Base-by-base conservation (phyloP, 2,329 filamentous ascomycete species). In the Plectosphaerella cucumerina region DNA sequence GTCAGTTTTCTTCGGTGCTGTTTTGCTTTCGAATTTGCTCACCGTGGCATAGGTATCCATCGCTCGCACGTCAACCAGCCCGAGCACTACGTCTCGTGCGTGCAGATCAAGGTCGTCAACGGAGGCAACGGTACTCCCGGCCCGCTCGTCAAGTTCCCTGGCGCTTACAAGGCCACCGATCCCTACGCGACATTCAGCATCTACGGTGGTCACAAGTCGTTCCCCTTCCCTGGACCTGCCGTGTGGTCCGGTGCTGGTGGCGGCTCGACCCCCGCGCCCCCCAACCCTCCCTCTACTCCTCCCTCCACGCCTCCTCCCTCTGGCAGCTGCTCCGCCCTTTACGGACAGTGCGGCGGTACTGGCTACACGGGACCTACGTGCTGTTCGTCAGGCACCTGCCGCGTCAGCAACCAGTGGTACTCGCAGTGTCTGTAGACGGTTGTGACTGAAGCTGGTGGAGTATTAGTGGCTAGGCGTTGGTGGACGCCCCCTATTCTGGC, bases 71-170 rank as follows among this genome's bases (percentile, higher is more conserved):
- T 56, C 46, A 55, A 57, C 47, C 53, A 60, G 55, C 56, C 59
- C 39, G 57, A 62, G 55, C 50, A 52, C 51, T 50, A 47, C 37
- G 48, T 53, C 15, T 53, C 48, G 37, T 61, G 58, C 44, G 53
- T 55, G 21, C 56, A 60, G 53, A 49, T 60, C 52, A 57, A 56
- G 50, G 51, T 60, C 23, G 49, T 48, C 10, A 48, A 50, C 26
- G 53, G 56, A 17, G 59, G 59, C 31, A 55, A 23, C 45, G 57
- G 57, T 31, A 53, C 22, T 2, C 58, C 58, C 20, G 51, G 53
- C 17, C 55, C 52, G 3, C 63, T 59, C 5, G 56, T 65, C 53
- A 59, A 62, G 51, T 59, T 67, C 51, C 65, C 65, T 2, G 64
- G 64, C 23, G 61, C 51, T 18, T 66, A 67, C 54, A 59, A 55